Evolutionary conservation across 768 basidiomycete genomes (phyloP).

Genomic region (Mycena sanguinolenta): DNA sequence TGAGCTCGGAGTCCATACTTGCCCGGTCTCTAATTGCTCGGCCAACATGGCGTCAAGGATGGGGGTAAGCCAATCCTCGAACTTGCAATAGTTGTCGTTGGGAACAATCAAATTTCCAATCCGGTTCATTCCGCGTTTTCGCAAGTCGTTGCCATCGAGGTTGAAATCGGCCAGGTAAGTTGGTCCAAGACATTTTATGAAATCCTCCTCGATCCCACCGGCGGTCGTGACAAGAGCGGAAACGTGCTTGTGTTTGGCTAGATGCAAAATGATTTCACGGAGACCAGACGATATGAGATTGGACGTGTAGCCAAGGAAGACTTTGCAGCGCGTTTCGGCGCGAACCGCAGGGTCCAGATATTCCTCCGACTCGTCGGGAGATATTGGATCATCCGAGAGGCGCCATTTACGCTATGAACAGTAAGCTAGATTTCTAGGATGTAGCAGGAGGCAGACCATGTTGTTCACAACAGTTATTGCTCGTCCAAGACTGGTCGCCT

Average conservation of each 20-base stretch:
- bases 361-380: slow-evolving; percentile 79
- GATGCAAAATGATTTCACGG: slow-evolving; percentile 90
- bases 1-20: slow-evolving; percentile 92
- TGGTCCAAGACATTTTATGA: slow-evolving; percentile 98
- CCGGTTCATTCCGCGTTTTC: slow-evolving; percentile 93
- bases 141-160: slow-evolving; percentile 89
- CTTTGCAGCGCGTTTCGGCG: slow-evolving; percentile 80
- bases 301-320: slow-evolving; percentile 98
- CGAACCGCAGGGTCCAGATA: slow-evolving; percentile 70
- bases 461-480: slow-evolving; percentile 93
- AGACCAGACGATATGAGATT: slow-evolving; percentile 98
- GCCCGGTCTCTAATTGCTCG: slow-evolving; percentile 81
- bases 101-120: slow-evolving; percentile 97
- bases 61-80: slow-evolving; percentile 99
- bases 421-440: slow-evolving; percentile 16
- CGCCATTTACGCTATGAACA: slow-evolving; percentile 83
- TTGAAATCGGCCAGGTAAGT: slow-evolving; percentile 96
- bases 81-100: slow-evolving; percentile 99
- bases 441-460: slow-evolving; percentile 72
- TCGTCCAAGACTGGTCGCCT: slow-evolving; percentile 91
- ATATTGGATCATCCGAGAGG: slow-evolving; percentile 85
- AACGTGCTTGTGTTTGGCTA: slow-evolving; percentile 94
- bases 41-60: slow-evolving; percentile 91
- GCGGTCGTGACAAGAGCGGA: slow-evolving; percentile 95
- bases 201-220: slow-evolving; percentile 98